phyloP scores from a whole-genome alignment of 1,284 basidiomycete species.

The Erythrobasidium hasegawianum region DNA sequence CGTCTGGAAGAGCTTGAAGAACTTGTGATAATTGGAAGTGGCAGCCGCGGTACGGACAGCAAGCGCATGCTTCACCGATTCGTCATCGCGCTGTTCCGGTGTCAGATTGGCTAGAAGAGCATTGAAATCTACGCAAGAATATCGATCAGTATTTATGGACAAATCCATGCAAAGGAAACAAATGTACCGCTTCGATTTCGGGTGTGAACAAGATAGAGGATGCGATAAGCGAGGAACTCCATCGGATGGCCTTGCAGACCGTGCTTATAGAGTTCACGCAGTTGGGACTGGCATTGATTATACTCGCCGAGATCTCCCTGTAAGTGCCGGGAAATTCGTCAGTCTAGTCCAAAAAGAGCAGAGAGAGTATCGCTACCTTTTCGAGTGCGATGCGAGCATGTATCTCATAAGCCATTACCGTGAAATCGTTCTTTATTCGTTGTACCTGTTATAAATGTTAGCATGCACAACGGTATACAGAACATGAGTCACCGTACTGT shows the following conservation, averaged over 20 bases:
- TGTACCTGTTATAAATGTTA: conserved; percentile 68
- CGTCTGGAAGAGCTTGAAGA: conserved; percentile 78
- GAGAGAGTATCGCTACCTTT: conserved; percentile 59
- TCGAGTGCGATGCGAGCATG: conserved; percentile 96
- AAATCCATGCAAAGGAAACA: background rate
- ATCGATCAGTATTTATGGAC: background rate
- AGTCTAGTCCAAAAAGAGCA: conserved; percentile 3
- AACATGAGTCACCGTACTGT: too few relatives aligned
- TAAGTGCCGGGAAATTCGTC: conserved; percentile 34
- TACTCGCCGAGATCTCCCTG: conserved; percentile 98
- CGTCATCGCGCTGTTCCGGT: conserved; percentile 72
- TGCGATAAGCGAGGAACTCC: conserved; percentile 96
- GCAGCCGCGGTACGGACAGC: conserved; percentile 80
- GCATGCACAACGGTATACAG: conserved; percentile 9
- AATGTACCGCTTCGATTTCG: conserved; percentile 82
- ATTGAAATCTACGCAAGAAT: conserved; percentile 70
- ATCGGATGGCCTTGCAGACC: conserved; percentile 84
- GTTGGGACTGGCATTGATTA: conserved; percentile 91
- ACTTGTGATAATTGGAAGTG: conserved; percentile 87
- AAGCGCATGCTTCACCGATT: conserved; percentile 82
- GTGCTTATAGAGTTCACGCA: conserved; percentile 85
- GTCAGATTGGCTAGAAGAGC: conserved; percentile 93
- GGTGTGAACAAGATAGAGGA: conserved; percentile 91
- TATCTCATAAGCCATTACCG: conserved; percentile 95
- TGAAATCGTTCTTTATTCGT: conserved; percentile 98